A percentile compares a stretch with the other conserved stretches of the same genome.
Conservation (phyloP, 2,329 filamentous ascomycete genomes). For the Beauveria sp. region DNA sequence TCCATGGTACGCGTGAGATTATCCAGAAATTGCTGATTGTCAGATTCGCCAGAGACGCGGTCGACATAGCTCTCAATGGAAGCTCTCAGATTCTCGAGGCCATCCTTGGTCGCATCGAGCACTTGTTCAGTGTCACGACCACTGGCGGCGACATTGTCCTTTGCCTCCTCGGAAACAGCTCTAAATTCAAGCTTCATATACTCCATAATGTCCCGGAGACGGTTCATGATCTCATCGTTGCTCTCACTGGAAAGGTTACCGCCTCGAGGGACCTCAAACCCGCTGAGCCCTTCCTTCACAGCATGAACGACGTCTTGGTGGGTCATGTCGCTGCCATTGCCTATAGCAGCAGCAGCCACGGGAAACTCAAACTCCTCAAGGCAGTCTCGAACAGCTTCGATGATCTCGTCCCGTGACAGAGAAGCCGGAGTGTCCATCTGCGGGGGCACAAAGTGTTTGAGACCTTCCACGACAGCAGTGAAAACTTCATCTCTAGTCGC, state of each 20-base stretch:
- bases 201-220: slow-evolving; percentile 59
- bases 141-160: slow-evolving; percentile 71
- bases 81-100: slow-evolving; percentile 68
- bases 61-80: slow-evolving; percentile 81
- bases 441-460: slow-evolving; percentile 73
- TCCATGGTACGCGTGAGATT: slow-evolving; percentile 59
- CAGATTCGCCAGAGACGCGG: slow-evolving; percentile 57
- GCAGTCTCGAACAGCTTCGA: slow-evolving; percentile 77
- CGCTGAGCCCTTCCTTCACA: slow-evolving; percentile 51
- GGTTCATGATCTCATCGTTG: slow-evolving; percentile 43
- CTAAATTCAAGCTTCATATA: slow-evolving; percentile 52
- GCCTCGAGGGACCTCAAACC: slow-evolving; percentile 37
- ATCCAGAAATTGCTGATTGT: slow-evolving; percentile 73
- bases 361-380: slow-evolving; percentile 79
- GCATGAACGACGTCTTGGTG: slow-evolving; percentile 57
- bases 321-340: slow-evolving; percentile 42
- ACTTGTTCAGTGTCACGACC: slow-evolving; percentile 82
- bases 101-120: slow-evolving; percentile 79
- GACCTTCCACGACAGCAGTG: slow-evolving; percentile 73
- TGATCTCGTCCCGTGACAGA: slow-evolving; percentile 73
- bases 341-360: slow-evolving; percentile 47
- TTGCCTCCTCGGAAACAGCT: slow-evolving; percentile 54
- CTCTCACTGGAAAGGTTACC: slow-evolving; percentile 33
- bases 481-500: slow-evolving; percentile 80
- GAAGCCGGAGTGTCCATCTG: slow-evolving; percentile 60